Percentiles rank a stretch among this genome's conserved stretches.
phyloP scores from a whole-genome alignment of 805 yeast species.

The Barnettozyma siamensis region DNA sequence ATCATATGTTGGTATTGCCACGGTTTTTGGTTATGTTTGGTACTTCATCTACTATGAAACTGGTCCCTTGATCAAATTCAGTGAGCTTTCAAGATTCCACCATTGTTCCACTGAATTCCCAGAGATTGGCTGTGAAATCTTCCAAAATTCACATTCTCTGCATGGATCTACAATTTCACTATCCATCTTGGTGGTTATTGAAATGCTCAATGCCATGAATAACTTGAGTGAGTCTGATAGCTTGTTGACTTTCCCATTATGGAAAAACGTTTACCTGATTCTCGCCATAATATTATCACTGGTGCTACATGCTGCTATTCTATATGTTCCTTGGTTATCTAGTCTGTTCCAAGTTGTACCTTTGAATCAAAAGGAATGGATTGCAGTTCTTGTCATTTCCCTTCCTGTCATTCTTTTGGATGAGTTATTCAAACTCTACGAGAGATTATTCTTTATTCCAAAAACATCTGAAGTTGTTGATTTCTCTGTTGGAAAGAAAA shows the following conservation, averaged over 20 bases:
- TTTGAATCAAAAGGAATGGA: slow-evolving; percentile 30
- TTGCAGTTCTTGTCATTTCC: slow-evolving; percentile 29
- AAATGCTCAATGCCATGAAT: slow-evolving; percentile 37
- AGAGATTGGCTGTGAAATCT: slow-evolving; percentile 31
- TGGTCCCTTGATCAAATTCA: slow-evolving; percentile 33
- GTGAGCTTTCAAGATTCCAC: slow-evolving; percentile 32
- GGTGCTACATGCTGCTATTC: slow-evolving; percentile 27
- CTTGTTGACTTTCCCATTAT: slow-evolving; percentile 31
- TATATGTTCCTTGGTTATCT: slow-evolving; percentile 31
- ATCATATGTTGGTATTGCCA: slow-evolving; percentile 34
- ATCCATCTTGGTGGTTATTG: slow-evolving; percentile 34
- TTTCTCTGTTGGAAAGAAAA: not conserved
- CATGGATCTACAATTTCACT: slow-evolving; percentile 35
- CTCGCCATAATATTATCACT: slow-evolving; percentile 31
- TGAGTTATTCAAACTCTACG: slow-evolving; percentile 32
- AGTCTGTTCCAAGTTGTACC: slow-evolving; percentile 30
- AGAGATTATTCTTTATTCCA: slow-evolving; percentile 21
- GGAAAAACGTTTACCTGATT: slow-evolving; percentile 34
- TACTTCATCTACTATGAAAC: slow-evolving; percentile 28
- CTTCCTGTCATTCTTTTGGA: slow-evolving; percentile 33
- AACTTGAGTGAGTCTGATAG: slow-evolving; percentile 34
- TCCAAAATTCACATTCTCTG: slow-evolving; percentile 21
- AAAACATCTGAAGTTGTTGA: not conserved
- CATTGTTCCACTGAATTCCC: slow-evolving; percentile 27
- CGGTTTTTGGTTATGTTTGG: slow-evolving; percentile 39